Base-by-base conservation (phyloP, 345 rosid species). In the Gossypium mustelinum region DNA sequence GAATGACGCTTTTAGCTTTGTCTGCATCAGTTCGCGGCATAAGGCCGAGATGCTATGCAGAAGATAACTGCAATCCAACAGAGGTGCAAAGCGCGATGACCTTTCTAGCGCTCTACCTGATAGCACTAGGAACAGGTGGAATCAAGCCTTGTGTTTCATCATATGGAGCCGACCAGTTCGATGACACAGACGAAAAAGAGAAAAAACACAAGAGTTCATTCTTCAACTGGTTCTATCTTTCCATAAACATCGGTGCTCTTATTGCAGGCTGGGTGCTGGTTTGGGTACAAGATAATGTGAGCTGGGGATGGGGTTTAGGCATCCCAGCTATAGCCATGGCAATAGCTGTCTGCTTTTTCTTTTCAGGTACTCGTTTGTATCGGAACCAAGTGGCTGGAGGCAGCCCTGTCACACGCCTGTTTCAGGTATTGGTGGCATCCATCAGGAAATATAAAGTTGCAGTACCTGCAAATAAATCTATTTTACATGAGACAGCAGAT, bases 161-260 rank as follows among this genome's bases (percentile, higher is more conserved):
- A 8, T 74, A 74, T 45, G 81, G 81, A 44, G 78, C 81, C 1
- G 81, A 79, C 55, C 78, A 79, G 62, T 79, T 79, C 34, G 75
- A 79, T n/a, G 81, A 79, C 48, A 51, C 71, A 0, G 81, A 79
- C 16, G 75, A 75, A 7, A 6, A 43, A 9, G 81, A 79, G 71
- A 79, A 61, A 70, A 69, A 41, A 44, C 54, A 70, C 75, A 58
- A 74, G 39, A 54, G 77, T 9, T 74, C 77, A 27, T 74, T 74
- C 75, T 72, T 72, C 43, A 72, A 72, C 10, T 72, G 75, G 75
- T 72, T 58, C 34, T 72, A 72, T 25, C 58, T 74, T 20, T 74
- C 77, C 24, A 65, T 74, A 62, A 74, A 74, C 17, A 50, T 79
- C 10, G 81, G 81, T 61, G 73, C 81, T 16, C 74, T 74, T 17